Percentiles rank a stretch among this genome's conserved stretches.
phyloP scores from a whole-genome alignment of 164 flowering plant species.

The Annona squamosa region DNA sequence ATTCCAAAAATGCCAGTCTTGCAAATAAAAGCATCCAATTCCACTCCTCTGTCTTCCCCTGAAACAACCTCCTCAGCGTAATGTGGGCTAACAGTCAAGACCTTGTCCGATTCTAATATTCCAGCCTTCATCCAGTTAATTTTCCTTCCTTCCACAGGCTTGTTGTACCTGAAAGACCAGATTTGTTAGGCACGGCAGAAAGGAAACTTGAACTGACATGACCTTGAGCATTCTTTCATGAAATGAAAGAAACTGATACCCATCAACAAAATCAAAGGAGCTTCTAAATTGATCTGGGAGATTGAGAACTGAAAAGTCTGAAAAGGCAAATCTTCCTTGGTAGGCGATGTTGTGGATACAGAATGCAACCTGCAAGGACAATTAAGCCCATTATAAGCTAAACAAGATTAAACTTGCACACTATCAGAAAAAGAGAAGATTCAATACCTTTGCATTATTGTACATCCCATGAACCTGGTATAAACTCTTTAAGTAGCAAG shows the following conservation, averaged over 20 bases:
- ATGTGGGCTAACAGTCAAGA: constrained; percentile 80
- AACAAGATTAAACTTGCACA: not conserved
- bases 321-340: constrained; percentile 82
- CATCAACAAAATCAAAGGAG: constrained; percentile 87
- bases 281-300: constrained; percentile 60
- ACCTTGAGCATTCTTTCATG: not conserved
- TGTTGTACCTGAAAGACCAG: constrained; percentile 41
- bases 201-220: not conserved
- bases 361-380: constrained; percentile 51
- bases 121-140: constrained; percentile 99
- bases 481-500: constrained; percentile 66
- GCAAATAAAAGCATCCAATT: constrained; percentile 51
- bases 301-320: constrained; percentile 70
- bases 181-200: not conserved
- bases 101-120: constrained; percentile 60
- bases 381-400: constrained; percentile 3
- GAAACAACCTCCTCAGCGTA: constrained; percentile 79
- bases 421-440: not conserved
- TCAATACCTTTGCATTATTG: constrained; percentile 55
- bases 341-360: constrained; percentile 94
- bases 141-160: constrained; percentile 91
- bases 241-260: constrained; percentile 33
- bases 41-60: constrained; percentile 65
- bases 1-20: constrained; percentile 52
- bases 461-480: constrained; percentile 60